phyloP scores from a whole-genome alignment of 805 yeast species.

The Candida endomychidarum region DNA sequence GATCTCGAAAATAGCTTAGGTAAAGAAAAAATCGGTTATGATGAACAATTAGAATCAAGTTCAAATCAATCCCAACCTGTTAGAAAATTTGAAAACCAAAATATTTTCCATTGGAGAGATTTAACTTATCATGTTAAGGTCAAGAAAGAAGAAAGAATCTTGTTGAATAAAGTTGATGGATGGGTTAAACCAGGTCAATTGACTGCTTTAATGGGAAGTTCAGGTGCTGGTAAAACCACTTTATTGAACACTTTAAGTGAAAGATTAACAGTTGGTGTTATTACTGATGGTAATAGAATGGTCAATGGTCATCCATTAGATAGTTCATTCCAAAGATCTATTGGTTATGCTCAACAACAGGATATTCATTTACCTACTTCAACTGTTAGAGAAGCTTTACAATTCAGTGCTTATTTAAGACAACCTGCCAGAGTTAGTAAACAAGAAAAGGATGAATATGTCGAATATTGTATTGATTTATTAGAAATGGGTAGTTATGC shows the following conservation, averaged over 20 bases:
- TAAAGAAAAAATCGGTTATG: slow-evolving; percentile 15
- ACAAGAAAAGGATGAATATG: slow-evolving; percentile 63
- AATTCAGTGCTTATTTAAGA: slow-evolving; percentile 70
- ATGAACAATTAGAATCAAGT: slow-evolving; percentile 12
- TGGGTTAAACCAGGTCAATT: slow-evolving; percentile 79
- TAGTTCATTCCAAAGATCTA: slow-evolving; percentile 68
- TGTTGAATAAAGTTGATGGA: slow-evolving; percentile 50
- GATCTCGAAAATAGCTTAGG: slow-evolving; percentile 39
- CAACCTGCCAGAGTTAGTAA: slow-evolving; percentile 59
- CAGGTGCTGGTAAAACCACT: slow-evolving; percentile 87
- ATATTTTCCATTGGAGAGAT: slow-evolving; percentile 40
- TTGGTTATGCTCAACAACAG: slow-evolving; percentile 82
- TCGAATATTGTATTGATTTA: slow-evolving; percentile 63
- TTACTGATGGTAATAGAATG: slow-evolving; percentile 61
- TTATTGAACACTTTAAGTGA: slow-evolving; percentile 70
- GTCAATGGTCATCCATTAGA: slow-evolving; percentile 69
- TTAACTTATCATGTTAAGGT: slow-evolving; percentile 37
- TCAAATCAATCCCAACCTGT: not conserved
- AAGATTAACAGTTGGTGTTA: slow-evolving; percentile 67
- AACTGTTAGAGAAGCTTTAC: slow-evolving; percentile 75
- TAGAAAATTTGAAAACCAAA: slow-evolving; percentile 7
- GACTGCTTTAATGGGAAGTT: slow-evolving; percentile 82
- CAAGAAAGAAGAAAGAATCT: slow-evolving; percentile 34
- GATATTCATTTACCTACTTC: slow-evolving; percentile 69
- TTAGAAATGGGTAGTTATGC: slow-evolving; percentile 70